Base-by-base conservation (phyloP, 2,329 filamentous ascomycete species). In the Penicillium vulpinum region DNA sequence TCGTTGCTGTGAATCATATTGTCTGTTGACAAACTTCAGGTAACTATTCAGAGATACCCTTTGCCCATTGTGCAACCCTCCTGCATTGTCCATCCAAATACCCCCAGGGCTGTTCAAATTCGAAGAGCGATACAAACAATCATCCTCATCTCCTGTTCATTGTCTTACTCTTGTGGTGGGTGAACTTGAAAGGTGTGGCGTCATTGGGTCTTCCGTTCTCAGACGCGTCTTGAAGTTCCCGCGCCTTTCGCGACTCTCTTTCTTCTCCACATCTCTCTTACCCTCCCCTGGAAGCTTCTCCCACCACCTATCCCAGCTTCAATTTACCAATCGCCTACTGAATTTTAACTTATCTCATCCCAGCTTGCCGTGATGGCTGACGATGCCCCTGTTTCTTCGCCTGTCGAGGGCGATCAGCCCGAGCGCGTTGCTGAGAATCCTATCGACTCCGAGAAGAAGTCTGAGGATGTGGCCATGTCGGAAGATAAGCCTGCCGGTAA, bases 341-440 rank as follows among this genome's bases (percentile, higher is more conserved):
- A 64, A 53, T 62, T 52, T 56, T 55, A 58, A 49, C 54, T 56
- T 55, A 45, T 64, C 26, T 46, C 38, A 35, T 51, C n/a, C 16
- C 39, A 51, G 49, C 49, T 51, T 57, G 56, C 62, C 65, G 73
- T 62, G 61, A 78, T 77, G 70, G 71, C 75, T 59, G 76, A 78
- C 56, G 70, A 73, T 56, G 70, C 70, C 48, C 67, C 70, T 63
- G 66, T 71, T 57, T 61, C 70, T 61, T 63, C 67, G 58, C 63
- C 70, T 56, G 66, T 68, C 51, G 68, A 67, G 57, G 66, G 66
- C 58, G 70, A 75, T 64, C 66, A 68, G 65, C 62, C 66, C 26
- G 70, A 71, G 69, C 70, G 60, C 56, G 61, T 53, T 11, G 38
- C 26, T 54, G 61, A 68, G 45, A 70, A 72, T 57, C 52, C 67